Percentiles rank a stretch among this genome's conserved stretches.
Conservation (phyloP, 2,329 filamentous ascomycete species). For the Erysiphe neolycopersici region DNA sequence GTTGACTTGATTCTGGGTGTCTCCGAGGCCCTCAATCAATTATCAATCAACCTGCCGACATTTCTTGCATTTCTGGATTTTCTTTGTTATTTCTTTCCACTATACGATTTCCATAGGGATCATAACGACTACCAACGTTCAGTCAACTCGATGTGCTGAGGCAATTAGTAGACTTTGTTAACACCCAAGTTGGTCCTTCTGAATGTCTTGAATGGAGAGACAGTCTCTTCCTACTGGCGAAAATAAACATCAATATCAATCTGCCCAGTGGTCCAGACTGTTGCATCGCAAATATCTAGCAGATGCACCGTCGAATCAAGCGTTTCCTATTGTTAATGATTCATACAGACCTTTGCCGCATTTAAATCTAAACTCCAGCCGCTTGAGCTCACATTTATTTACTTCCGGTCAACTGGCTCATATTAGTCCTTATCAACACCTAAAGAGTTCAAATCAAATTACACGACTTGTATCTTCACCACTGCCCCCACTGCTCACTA, state of each 20-base stretch:
- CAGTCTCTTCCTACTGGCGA: constrained; percentile 9
- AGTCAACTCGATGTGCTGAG: too few relatives aligned
- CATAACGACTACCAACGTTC: too few relatives aligned
- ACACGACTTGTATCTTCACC: constrained; percentile 29
- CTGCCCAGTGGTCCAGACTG: constrained; percentile 14
- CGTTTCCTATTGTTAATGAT: constrained; percentile 6
- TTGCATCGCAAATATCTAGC: constrained; percentile 13
- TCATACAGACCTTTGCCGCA: constrained; percentile 16
- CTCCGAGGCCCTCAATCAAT: neutral
- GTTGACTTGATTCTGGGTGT: neutral
- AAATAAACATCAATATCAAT: constrained; percentile 15
- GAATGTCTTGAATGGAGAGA: constrained; percentile 14
- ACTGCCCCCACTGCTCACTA: constrained; percentile 26
- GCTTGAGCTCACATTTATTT: constrained; percentile 27
- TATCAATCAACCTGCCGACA: neutral
- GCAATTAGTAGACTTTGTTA: too few relatives aligned
- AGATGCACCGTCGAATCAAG: constrained; percentile 5
- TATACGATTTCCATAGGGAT: too few relatives aligned
- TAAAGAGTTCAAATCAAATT: constrained; percentile 24
- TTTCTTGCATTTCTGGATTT: too few relatives aligned
- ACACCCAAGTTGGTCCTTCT: too few relatives aligned
- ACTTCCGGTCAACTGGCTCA: constrained; percentile 31
- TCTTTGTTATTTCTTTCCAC: too few relatives aligned
- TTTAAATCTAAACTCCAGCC: constrained; percentile 27
- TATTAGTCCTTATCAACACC: constrained; percentile 37